Conservation (phyloP, 352 stramenopile genomes). For the Phytophthora quininea region DNA sequence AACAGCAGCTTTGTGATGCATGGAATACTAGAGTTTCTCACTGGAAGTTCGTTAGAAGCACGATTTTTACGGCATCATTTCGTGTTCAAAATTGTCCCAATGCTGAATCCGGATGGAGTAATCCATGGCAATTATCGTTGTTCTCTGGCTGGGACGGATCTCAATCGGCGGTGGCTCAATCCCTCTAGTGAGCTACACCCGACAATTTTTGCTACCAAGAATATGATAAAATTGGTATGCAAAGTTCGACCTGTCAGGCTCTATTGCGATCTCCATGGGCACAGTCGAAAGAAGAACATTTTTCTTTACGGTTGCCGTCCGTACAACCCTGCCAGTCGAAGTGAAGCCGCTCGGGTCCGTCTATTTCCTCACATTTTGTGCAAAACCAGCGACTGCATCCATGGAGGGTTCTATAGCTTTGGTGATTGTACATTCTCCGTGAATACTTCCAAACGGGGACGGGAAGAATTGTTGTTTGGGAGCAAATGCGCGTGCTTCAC, state of each 20-base stretch:
- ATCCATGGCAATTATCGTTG: conserved; percentile 92
- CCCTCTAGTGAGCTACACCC: conserved; percentile 70
- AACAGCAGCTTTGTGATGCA: conserved; percentile 92
- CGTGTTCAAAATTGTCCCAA: conserved; percentile 92
- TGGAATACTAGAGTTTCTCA: conserved; percentile 89
- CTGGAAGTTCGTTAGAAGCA: conserved; percentile 67
- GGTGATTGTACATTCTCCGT: conserved; percentile 78
- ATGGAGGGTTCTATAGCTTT: conserved; percentile 68
- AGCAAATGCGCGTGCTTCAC: conserved; percentile 65
- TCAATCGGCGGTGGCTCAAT: conserved; percentile 83
- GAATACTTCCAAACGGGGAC: conserved; percentile 61
- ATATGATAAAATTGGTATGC: conserved; percentile 62
- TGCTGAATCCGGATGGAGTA: conserved; percentile 95
- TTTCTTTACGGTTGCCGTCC: conserved; percentile 86
- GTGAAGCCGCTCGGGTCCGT: conserved; percentile 58
- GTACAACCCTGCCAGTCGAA: conserved; percentile 42
- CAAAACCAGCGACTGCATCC: conserved; percentile 49
- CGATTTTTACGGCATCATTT: conserved; percentile 80
- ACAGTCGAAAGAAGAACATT: conserved; percentile 90
- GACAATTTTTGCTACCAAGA: conserved; percentile 78
- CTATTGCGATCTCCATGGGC: conserved; percentile 91
- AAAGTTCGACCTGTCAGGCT: conserved; percentile 60
- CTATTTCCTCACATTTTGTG: conserved; percentile 76
- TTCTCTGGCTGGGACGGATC: conserved; percentile 84
- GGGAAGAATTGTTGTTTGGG: conserved; percentile 69